A percentile compares a stretch with the other conserved stretches of the same genome.
These are phyloP conservation scores for Pseudoturritis turrita DNA, from an alignment of 345 rosid species.

Conservation along the genomic window DNA sequence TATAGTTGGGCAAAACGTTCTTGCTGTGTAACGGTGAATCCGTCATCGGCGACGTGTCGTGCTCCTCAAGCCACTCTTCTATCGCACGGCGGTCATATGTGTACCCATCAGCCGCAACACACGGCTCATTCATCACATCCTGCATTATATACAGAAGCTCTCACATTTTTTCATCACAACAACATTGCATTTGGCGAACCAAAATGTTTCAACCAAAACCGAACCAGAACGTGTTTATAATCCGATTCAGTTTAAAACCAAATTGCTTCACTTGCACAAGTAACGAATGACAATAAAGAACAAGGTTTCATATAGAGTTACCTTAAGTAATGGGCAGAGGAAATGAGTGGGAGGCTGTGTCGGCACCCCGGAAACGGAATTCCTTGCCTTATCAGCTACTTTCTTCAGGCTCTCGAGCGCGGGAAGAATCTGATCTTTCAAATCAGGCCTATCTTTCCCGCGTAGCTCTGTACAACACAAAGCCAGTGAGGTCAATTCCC, in stretches of 20 bases:
- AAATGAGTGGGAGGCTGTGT: slow-evolving; percentile 58
- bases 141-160: slow-evolving; percentile 26
- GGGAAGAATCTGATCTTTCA: slow-evolving; percentile 67
- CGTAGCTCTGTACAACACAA: slow-evolving; percentile 79
- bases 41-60: slow-evolving; percentile 73
- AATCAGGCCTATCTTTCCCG: slow-evolving; percentile 57
- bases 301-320: slow-evolving; percentile 11
- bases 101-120: slow-evolving; percentile 90
- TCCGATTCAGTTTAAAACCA: no score
- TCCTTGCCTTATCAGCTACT: slow-evolving; percentile 45
- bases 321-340: slow-evolving; percentile 85
- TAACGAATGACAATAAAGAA: not conserved
- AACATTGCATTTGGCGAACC: not conserved
- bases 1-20: slow-evolving; percentile 67
- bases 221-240: no score
- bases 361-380: slow-evolving; percentile 15
- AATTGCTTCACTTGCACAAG: not conserved
- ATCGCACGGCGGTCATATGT: slow-evolving; percentile 74
- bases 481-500: slow-evolving; percentile 59
- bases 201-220: no score
- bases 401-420: slow-evolving; percentile 56
- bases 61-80: slow-evolving; percentile 63
- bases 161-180: not conserved
- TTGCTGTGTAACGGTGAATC: slow-evolving; percentile 43
- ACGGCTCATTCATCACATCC: slow-evolving; percentile 84